A percentile compares a stretch with the other conserved stretches of the same genome.
Evolutionary conservation across 768 basidiomycete species (phyloP).

Genomic region (Suillus americanus): DNA sequence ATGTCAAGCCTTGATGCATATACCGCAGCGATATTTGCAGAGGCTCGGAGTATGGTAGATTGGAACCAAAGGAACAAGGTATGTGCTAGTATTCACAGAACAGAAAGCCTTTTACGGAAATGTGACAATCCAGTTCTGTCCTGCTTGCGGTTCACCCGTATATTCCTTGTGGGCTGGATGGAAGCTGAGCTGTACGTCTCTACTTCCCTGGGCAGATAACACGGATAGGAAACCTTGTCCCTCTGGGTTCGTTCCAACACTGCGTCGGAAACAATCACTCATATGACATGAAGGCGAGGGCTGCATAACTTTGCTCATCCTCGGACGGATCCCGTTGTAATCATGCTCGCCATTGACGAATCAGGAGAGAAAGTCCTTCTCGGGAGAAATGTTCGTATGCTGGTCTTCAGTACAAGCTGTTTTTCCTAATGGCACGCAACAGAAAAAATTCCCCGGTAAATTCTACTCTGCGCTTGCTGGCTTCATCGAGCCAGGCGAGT

Average conservation of each 20-base stretch:
- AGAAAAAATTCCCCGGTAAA: constrained; percentile 65
- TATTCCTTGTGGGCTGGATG: constrained; percentile 95
- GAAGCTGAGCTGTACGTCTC: constrained; percentile 81
- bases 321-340: constrained; percentile 86
- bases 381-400: constrained; percentile 70
- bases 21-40: constrained; percentile 74
- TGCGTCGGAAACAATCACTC: constrained; percentile 8
- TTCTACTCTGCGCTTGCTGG: constrained; percentile 93
- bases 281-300: constrained; percentile 56
- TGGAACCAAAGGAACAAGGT: constrained; percentile 93
- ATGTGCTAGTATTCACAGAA: constrained; percentile 13
- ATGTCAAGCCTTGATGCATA: constrained; percentile 58
- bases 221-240: constrained; percentile 64
- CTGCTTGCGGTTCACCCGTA: constrained; percentile 77
- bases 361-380: constrained; percentile 82
- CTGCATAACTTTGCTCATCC: constrained; percentile 86
- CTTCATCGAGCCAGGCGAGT: constrained; percentile 93
- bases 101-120: background rate
- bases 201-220: constrained; percentile 75
- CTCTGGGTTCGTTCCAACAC: constrained; percentile 53
- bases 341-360: constrained; percentile 83
- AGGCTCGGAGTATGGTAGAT: constrained; percentile 80
- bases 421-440: constrained; percentile 2
- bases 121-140: constrained; percentile 66
- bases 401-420: background rate